These are phyloP conservation scores for Cubamyces sp. DNA, from an alignment of 768 basidiomycete species.

Conservation along the genomic window DNA sequence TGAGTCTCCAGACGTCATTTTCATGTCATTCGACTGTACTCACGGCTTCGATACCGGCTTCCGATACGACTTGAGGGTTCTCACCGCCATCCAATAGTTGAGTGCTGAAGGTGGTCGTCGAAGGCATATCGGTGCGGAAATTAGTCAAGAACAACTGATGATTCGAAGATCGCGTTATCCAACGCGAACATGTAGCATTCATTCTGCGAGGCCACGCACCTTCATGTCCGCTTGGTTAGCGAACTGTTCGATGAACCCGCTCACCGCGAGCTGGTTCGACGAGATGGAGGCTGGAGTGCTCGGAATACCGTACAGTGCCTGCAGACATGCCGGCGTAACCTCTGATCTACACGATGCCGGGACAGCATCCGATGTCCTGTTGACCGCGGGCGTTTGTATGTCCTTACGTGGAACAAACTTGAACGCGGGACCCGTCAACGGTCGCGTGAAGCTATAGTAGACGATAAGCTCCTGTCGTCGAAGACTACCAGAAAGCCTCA, in stretches of 20 bases:
- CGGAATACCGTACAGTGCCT: conserved; percentile 42
- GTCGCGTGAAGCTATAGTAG: conserved; percentile 43
- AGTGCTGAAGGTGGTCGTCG: conserved; percentile 30
- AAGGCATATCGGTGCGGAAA: conserved; percentile 30
- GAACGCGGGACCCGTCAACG: conserved; percentile 18
- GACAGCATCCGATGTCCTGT: conserved; percentile 32
- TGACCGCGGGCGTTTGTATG: conserved; percentile 8
- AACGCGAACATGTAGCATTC: conserved; percentile 22
- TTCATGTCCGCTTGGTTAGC: conserved; percentile 36
- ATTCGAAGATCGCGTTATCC: conserved; percentile 43
- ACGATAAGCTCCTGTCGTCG: neutral
- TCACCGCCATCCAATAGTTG: conserved; percentile 35
- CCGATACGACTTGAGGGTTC: conserved; percentile 29
- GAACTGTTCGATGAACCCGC: conserved; percentile 38
- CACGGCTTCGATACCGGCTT: conserved; percentile 37
- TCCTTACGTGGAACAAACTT: conserved; percentile 32
- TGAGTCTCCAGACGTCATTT: neutral
- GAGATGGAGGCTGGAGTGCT: conserved; percentile 33
- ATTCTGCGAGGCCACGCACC: conserved; percentile 13
- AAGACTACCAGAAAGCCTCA: conserved; percentile 33
- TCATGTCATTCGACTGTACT: neutral
- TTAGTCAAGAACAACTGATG: conserved; percentile 32
- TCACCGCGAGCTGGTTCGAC: conserved; percentile 36
- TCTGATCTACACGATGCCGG: conserved; percentile 30
- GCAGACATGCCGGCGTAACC: conserved; percentile 37